Evolutionary conservation across 257 asterid species (phyloP).

Genomic region (Lycium ferocissimum): DNA sequence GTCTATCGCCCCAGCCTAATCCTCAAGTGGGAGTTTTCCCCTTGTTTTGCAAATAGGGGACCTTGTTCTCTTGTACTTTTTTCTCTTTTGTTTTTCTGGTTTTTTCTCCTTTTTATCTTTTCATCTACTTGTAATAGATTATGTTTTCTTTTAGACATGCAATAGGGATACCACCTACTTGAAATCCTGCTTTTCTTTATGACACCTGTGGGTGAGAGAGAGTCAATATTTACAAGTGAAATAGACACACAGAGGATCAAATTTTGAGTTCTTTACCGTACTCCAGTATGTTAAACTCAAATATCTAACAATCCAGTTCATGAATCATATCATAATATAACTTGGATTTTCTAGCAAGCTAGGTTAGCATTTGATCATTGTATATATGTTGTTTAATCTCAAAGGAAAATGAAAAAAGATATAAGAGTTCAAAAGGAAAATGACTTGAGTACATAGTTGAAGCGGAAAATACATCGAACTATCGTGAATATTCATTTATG

Average conservation of each 20-base stretch:
- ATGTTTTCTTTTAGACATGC: neutral
- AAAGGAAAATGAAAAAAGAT: neutral
- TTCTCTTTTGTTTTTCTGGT: neutral
- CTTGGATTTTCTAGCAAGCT: neutral
- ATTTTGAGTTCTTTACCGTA: neutral
- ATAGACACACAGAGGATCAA: neutral
- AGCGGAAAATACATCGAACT: too few species aligned
- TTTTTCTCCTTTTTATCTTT: neutral
- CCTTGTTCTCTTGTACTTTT: neutral
- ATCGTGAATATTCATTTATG: too few species aligned
- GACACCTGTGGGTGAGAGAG: accelerated
- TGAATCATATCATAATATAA: neutral
- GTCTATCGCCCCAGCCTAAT: slow-evolving; percentile 19
- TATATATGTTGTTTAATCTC: neutral
- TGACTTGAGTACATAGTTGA: neutral
- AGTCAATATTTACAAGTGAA: neutral
- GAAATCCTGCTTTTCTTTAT: neutral
- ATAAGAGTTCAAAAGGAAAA: neutral
- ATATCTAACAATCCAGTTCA: neutral
- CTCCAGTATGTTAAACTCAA: neutral
- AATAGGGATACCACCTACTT: neutral
- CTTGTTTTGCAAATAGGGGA: slow-evolving; percentile 29
- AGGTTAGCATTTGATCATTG: neutral
- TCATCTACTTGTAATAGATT: slow-evolving; percentile 1
- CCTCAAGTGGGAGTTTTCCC: slow-evolving; percentile 26